Conservation (phyloP, 208 protist species). For the Trypanosoma scelopori region DNA sequence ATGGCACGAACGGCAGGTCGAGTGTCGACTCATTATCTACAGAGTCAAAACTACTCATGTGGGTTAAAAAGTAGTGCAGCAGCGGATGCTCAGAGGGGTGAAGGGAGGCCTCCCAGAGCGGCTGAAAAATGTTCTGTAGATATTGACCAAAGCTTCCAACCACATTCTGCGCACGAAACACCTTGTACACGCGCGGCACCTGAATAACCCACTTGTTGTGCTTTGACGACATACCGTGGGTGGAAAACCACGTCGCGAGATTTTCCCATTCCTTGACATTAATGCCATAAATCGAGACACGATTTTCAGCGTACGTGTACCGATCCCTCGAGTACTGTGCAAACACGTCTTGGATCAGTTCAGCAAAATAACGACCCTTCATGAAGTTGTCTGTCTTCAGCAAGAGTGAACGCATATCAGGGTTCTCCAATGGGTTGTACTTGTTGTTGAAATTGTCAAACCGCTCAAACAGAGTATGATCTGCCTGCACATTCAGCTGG, state of each 20-base stretch:
- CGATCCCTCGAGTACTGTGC: constrained; percentile 94
- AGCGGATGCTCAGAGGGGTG: constrained; percentile 95
- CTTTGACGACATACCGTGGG: constrained; percentile 94
- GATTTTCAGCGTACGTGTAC: constrained; percentile 95
- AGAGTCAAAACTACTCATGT: constrained; percentile 98
- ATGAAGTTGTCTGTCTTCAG: constrained; percentile 99
- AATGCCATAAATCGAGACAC: constrained; percentile 92
- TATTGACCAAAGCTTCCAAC: constrained; percentile 96
- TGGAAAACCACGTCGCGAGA: constrained; percentile 95
- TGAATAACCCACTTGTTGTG: constrained; percentile 99
- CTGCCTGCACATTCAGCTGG: constrained; percentile 95
- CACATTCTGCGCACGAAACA: constrained; percentile 88
- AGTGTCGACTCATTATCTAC: constrained; percentile 98
- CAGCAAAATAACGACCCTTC: constrained; percentile 97
- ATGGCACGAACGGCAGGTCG: constrained; percentile 79
- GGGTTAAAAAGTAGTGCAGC: constrained; percentile 96
- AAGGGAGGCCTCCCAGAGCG: constrained; percentile 97
- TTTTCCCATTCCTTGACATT: constrained; percentile 95
- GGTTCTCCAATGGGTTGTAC: constrained; percentile 97
- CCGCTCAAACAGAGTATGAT: constrained; percentile 96
- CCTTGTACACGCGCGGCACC: constrained; percentile 95
- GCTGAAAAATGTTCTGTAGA: constrained; percentile 98
- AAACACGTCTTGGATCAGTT: constrained; percentile 96
- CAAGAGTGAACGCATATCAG: constrained; percentile 95
- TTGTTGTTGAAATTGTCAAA: constrained; percentile 99